phyloP scores from a whole-genome alignment of 2,329 filamentous ascomycete species.

The Coniochaeta sp. region DNA sequence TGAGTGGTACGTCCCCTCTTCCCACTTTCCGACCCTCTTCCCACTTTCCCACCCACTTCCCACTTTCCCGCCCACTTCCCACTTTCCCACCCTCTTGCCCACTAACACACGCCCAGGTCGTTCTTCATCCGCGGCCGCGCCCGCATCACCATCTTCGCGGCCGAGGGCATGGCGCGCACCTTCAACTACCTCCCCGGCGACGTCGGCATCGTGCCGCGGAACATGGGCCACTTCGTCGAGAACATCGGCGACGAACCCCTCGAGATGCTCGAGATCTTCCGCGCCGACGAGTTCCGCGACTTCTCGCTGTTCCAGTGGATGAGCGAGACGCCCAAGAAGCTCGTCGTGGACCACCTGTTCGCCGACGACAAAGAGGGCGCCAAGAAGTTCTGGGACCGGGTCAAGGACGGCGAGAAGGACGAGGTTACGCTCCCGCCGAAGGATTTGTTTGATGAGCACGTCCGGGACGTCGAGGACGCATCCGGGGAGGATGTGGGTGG shows the following conservation, averaged over 20 bases:
- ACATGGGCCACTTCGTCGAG: slow-evolving; percentile 78
- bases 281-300: slow-evolving; percentile 63
- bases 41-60: neutral
- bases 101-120: slow-evolving; percentile 25
- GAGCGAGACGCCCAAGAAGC: slow-evolving; percentile 60
- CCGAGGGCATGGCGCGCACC: slow-evolving; percentile 61
- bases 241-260: slow-evolving; percentile 71
- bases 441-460: neutral
- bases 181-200: slow-evolving; percentile 73
- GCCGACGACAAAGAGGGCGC: slow-evolving; percentile 52
- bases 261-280: slow-evolving; percentile 71
- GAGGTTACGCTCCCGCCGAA: slow-evolving; percentile 9
- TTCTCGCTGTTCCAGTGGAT: slow-evolving; percentile 72
- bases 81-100: neutral
- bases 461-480: no score
- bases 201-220: slow-evolving; percentile 68
- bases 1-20: slow-evolving; percentile 52
- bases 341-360: slow-evolving; percentile 63
- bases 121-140: slow-evolving; percentile 70
- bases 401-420: slow-evolving; percentile 56
- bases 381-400: slow-evolving; percentile 53
- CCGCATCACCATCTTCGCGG: slow-evolving; percentile 66
- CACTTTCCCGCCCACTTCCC: no score
- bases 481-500: neutral
- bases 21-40: neutral